phyloP scores from a whole-genome alignment of 2,329 filamentous ascomycete genomes.

The Fusarium compactum region DNA sequence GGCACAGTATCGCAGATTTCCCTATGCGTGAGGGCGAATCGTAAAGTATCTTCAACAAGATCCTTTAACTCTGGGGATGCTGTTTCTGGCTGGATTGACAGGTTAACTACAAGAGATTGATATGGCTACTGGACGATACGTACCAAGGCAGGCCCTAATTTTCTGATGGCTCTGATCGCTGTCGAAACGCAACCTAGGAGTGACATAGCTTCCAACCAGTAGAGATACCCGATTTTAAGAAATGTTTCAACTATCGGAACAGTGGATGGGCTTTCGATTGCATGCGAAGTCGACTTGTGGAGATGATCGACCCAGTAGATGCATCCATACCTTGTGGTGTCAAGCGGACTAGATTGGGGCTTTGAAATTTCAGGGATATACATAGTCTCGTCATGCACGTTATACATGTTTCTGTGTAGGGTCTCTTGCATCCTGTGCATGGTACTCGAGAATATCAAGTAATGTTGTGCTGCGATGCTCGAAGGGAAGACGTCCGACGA shows the following conservation, averaged over 20 bases:
- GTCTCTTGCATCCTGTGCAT: not conserved
- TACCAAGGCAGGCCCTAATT: accelerated
- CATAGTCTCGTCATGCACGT: not conserved
- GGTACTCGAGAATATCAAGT: accelerated
- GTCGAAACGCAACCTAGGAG: not conserved
- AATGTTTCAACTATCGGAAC: accelerated
- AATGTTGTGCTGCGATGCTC: not conserved
- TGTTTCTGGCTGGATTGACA: too few relatives aligned
- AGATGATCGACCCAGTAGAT: not conserved
- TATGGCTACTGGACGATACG: accelerated
- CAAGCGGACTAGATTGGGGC: accelerated
- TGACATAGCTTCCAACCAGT: not conserved
- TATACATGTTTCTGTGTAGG: not conserved
- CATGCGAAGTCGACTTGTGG: not conserved
- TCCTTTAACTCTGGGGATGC: accelerated
- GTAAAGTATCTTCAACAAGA: not conserved
- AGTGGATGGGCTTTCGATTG: accelerated
- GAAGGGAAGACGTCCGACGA: not conserved
- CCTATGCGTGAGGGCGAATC: not conserved
- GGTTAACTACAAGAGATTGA: too few relatives aligned
- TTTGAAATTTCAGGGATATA: not conserved
- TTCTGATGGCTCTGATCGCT: accelerated
- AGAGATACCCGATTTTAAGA: not conserved
- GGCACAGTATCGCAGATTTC: accelerated
- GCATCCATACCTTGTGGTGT: accelerated